These are phyloP conservation scores for Geum urbanum DNA, from an alignment of 306 rosid species.

Conservation along the genomic window DNA sequence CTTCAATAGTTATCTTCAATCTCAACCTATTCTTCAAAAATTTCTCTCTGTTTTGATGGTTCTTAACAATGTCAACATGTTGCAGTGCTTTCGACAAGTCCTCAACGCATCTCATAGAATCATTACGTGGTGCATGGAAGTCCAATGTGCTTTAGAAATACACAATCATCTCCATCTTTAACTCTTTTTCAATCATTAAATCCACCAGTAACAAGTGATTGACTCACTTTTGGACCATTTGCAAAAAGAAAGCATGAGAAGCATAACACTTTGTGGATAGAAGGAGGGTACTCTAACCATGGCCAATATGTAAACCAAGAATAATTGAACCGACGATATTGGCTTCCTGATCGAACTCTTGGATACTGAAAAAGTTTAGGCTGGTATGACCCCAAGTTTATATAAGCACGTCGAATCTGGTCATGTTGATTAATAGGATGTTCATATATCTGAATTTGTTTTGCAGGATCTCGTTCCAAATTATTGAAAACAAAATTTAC, in stretches of 20 bases:
- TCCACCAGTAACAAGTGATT: background rate
- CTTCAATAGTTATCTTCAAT: background rate
- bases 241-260: background rate
- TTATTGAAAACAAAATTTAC: background rate
- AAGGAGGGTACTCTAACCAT: background rate
- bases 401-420: background rate
- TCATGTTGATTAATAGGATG: background rate
- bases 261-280: background rate
- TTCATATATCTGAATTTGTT: background rate
- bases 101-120: no score
- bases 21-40: background rate
- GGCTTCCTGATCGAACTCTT: background rate
- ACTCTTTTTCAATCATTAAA: slow-evolving; percentile 1
- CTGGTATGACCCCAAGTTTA: background rate
- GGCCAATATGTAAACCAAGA: background rate
- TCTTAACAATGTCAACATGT: no score
- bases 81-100: no score
- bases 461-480: background rate
- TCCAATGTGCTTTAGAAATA: background rate
- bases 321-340: background rate
- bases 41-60: background rate
- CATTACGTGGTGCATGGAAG: background rate
- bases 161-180: background rate
- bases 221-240: background rate
- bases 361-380: background rate